Conservation (phyloP, 768 basidiomycete genomes). For the Russula earlei region DNA sequence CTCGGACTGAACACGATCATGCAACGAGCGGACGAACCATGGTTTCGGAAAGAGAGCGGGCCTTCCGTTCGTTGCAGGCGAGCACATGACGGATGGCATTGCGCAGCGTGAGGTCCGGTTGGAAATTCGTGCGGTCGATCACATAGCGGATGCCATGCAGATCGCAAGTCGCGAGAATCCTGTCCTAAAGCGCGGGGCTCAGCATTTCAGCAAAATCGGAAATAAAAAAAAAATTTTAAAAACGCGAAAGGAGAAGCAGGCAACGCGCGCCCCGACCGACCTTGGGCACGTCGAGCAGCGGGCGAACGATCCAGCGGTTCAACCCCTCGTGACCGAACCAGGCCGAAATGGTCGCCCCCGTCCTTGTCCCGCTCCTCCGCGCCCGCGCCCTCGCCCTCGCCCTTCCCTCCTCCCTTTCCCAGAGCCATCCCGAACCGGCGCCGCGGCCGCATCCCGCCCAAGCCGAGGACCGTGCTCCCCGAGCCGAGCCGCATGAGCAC, state of each 20-base stretch:
- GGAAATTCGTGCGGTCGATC: conserved; percentile 62
- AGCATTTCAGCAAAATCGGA: not conserved
- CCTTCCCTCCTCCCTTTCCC: conserved; percentile 22
- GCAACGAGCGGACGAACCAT: not conserved
- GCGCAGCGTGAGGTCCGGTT: conserved; percentile 60
- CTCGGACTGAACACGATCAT: not conserved
- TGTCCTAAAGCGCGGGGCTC: conserved; percentile 41
- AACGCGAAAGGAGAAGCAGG: no score
- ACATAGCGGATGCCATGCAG: conserved; percentile 51
- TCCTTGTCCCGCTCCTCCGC: no score
- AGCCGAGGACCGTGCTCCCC: conserved; percentile 47
- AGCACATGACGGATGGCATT: conserved; percentile 59
- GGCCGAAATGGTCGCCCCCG: no score
- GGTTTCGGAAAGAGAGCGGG: not conserved
- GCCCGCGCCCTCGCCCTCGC: no score
- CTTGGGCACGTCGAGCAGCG: conserved; percentile 60
- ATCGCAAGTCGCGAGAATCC: conserved; percentile 72
- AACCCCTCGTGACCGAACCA: conserved; percentile 50
- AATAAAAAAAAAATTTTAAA: not conserved
- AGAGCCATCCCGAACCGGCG: conserved; percentile 77
- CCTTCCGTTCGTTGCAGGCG: conserved; percentile 12
- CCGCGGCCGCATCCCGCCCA: conserved; percentile 55
- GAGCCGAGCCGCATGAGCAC: conserved; percentile 56
- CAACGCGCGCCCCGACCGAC: no score
- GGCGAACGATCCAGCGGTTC: conserved; percentile 60